Conservation (phyloP, 345 rosid genomes). For the Eucalyptus paniculata region DNA sequence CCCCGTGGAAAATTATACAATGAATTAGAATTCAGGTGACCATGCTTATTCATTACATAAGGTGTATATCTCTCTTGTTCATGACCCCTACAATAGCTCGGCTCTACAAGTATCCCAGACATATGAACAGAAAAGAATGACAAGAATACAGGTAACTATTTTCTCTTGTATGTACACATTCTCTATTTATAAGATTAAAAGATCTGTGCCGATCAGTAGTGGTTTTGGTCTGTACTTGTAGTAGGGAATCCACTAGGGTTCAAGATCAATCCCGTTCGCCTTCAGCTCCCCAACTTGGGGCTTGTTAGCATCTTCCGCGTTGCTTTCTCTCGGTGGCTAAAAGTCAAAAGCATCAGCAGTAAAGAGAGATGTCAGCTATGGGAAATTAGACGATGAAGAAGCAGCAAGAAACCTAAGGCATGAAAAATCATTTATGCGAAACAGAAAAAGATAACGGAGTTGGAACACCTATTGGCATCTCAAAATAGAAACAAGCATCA, state of each 20-base stretch:
- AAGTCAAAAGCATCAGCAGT: not conserved
- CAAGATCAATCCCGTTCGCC: not conserved
- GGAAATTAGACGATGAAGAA: not conserved
- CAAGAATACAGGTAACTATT: not conserved
- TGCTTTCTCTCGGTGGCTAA: not conserved
- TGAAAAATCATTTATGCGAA: not conserved
- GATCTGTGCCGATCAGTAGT: not conserved
- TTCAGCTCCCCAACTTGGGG: not conserved
- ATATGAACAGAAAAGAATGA: not conserved
- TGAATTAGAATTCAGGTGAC: not conserved
- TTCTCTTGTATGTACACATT: not conserved
- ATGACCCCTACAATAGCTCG: not conserved
- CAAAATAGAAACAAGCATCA: not conserved
- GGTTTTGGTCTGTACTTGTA: not conserved
- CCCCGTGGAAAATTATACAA: not conserved
- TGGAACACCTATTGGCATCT: not conserved
- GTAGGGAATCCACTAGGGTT: not conserved
- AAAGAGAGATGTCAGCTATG: not conserved
- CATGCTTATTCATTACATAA: not conserved
- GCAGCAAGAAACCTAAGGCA: not conserved
- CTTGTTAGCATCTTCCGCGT: not conserved
- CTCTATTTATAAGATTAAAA: not conserved
- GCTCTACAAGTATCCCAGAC: not conserved
- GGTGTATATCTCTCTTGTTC: not conserved
- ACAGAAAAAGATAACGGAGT: not conserved